Evolutionary conservation across 2,329 filamentous ascomycete species (phyloP).

Genomic region (Macroventuria anomochaeta): DNA sequence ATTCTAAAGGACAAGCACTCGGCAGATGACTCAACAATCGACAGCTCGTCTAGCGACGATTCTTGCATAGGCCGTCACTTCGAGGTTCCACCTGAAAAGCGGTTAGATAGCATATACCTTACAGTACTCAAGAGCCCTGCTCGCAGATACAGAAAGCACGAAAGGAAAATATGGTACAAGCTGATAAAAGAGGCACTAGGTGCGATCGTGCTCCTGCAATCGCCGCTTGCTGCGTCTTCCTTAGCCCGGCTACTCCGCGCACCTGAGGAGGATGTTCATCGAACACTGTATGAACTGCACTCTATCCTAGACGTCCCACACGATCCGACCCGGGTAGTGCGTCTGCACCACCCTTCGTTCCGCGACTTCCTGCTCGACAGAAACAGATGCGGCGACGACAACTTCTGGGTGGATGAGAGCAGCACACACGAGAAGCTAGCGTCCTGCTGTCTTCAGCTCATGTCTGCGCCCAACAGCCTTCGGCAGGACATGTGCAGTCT

Average conservation of each 20-base stretch:
- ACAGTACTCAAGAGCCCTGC: neutral
- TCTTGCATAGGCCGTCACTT: too few species aligned
- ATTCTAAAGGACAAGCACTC: too few species aligned
- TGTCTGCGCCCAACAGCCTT: too few species aligned
- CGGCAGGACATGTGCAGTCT: too few species aligned
- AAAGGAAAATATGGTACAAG: neutral
- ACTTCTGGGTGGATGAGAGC: too few species aligned
- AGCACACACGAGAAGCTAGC: too few species aligned
- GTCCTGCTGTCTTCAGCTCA: too few species aligned
- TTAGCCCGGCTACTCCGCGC: neutral
- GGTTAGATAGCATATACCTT: neutral
- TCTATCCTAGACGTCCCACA: too few species aligned
- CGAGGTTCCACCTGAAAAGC: neutral
- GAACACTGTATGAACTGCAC: too few species aligned
- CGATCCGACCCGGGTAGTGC: neutral
- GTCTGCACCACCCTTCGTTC: constrained; percentile 1
- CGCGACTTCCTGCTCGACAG: neutral
- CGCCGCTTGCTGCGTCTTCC: neutral
- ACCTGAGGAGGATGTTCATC: too few species aligned
- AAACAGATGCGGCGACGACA: neutral
- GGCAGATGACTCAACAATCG: too few species aligned
- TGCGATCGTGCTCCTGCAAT: neutral
- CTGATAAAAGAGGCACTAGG: neutral
- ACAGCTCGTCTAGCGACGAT: too few species aligned
- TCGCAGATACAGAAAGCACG: neutral